Evolutionary conservation across 257 asterid species (phyloP).

Genomic region (Handroanthus guayacan): DNA sequence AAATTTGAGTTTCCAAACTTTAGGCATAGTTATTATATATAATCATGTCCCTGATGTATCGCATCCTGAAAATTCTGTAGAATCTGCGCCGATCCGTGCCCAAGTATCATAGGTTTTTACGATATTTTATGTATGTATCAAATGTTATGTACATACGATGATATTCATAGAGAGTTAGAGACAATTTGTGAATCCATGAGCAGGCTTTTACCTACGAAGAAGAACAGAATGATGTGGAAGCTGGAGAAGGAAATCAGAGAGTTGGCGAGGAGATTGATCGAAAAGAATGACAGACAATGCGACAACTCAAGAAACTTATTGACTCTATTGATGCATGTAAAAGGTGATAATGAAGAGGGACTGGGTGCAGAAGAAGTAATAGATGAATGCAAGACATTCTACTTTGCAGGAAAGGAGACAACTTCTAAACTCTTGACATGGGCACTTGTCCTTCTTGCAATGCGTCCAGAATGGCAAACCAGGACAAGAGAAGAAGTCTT

Average conservation of each 20-base stretch:
- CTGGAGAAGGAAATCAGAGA: constrained; percentile 53
- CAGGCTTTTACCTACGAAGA: constrained; percentile 53
- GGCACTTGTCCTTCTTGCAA: constrained; percentile 52
- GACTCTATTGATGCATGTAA: background rate
- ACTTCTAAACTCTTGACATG: constrained; percentile 56
- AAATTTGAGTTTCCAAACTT: too few species aligned
- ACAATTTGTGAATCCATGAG: background rate
- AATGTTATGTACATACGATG: too few species aligned
- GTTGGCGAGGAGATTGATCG: constrained; percentile 41
- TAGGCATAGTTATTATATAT: too few species aligned
- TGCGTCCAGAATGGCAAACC: constrained; percentile 55
- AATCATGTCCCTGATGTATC: too few species aligned
- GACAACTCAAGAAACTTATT: constrained; percentile 35
- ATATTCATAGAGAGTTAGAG: background rate
- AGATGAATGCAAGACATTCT: constrained; percentile 66
- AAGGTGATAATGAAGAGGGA: constrained; percentile 34
- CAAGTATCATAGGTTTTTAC: too few species aligned
- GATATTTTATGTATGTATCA: too few species aligned
- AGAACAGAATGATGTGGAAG: constrained; percentile 45
- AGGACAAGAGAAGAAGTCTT: constrained; percentile 50
- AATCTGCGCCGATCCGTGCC: too few species aligned
- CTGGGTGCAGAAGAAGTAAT: constrained; percentile 44
- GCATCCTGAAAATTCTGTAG: too few species aligned
- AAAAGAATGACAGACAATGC: constrained; percentile 18
- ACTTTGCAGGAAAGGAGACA: constrained; percentile 68